Evolutionary conservation across 1,284 basidiomycete genomes (phyloP).

Genomic region (Hemileia vastatrix): DNA sequence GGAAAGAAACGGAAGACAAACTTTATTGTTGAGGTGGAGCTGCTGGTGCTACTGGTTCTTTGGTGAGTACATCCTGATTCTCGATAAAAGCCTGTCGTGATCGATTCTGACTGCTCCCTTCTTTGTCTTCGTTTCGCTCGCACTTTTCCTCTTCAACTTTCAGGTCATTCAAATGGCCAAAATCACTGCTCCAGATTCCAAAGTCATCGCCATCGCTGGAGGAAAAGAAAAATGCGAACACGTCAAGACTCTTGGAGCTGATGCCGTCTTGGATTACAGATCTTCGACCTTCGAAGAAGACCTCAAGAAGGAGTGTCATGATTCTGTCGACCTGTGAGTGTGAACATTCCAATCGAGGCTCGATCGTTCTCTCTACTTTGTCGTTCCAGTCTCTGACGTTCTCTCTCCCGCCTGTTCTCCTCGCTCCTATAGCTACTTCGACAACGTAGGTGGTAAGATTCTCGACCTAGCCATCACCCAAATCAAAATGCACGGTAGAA

Average conservation of each 20-base stretch:
- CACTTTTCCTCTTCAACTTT: neutral
- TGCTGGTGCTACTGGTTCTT: neutral
- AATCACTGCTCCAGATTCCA: neutral
- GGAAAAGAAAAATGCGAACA: neutral
- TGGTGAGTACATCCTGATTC: neutral
- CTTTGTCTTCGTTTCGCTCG: neutral
- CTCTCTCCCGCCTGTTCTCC: too few species aligned
- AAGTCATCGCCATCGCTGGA: neutral
- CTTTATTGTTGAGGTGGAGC: neutral
- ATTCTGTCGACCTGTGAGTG: neutral
- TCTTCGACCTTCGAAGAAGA: neutral
- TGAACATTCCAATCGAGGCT: neutral
- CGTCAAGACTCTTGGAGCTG: neutral
- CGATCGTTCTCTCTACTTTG: neutral
- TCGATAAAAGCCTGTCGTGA: too few species aligned
- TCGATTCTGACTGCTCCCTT: neutral
- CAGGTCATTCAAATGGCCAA: neutral
- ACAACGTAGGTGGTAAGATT: neutral
- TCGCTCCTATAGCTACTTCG: neutral
- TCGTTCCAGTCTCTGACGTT: too few species aligned
- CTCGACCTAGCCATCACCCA: neutral
- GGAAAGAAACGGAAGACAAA: neutral
- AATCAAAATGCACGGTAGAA: neutral
- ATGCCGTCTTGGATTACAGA: neutral
- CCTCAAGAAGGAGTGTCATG: neutral